phyloP scores from a whole-genome alignment of 495 filamentous ascomycete species.

The Trichoderma gamsii region DNA sequence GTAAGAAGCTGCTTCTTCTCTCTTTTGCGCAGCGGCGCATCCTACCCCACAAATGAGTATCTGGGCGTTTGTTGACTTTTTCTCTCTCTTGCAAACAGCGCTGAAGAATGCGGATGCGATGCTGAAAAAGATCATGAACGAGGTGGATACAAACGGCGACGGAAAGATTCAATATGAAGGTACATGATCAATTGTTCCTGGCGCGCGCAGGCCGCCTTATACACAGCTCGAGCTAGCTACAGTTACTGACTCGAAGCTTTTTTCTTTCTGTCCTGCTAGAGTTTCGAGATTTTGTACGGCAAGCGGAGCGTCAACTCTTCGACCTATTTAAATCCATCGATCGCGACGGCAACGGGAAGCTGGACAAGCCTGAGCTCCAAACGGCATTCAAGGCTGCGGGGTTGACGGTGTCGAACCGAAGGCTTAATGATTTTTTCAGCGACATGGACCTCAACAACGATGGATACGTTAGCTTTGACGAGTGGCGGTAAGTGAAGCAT shows the following conservation, averaged over 20 bases:
- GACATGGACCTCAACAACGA: constrained; percentile 88
- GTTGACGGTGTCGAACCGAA: constrained; percentile 67
- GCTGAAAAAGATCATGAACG: constrained; percentile 67
- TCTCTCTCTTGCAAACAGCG: constrained; percentile 43
- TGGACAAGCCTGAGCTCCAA: constrained; percentile 78
- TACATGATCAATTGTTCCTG: constrained; percentile 27
- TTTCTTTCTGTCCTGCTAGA: constrained; percentile 44
- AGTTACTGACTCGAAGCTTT: not conserved
- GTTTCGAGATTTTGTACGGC: constrained; percentile 79
- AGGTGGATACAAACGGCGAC: constrained; percentile 81
- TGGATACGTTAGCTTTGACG: constrained; percentile 79
- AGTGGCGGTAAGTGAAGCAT: constrained; percentile 76
- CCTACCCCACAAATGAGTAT: not conserved
- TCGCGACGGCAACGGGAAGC: constrained; percentile 74
- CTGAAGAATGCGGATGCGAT: constrained; percentile 91
- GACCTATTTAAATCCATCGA: constrained; percentile 84
- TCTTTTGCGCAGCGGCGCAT: not conserved
- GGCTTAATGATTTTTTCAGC: constrained; percentile 77
- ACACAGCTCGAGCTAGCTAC: not conserved
- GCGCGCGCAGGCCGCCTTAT: not conserved
- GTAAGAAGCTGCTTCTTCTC: constrained; percentile 36
- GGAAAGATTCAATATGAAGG: constrained; percentile 85
- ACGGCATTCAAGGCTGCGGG: constrained; percentile 72
- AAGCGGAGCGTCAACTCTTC: constrained; percentile 76
- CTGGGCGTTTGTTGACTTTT: constrained; percentile 15